Percentiles rank a stretch among this genome's conserved stretches.
Conservation (phyloP, 2,329 filamentous ascomycete genomes). For the Blastomyces silverae region DNA sequence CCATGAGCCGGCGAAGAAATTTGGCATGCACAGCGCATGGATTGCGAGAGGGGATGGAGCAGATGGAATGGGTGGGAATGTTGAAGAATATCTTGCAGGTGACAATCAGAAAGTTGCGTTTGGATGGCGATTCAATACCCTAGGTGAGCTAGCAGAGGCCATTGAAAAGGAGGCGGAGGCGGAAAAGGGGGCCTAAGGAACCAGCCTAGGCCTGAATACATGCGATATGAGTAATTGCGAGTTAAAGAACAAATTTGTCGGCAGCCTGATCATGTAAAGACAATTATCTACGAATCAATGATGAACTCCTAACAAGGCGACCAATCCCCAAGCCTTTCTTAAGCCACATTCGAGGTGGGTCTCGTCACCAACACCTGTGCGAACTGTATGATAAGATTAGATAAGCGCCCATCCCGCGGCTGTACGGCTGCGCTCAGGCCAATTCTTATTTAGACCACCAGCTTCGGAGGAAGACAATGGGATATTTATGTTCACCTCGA, state of each 20-base stretch:
- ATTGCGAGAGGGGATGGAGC: constrained; percentile 49
- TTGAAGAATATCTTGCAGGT: constrained; percentile 35
- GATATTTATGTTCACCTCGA: background rate
- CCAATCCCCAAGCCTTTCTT: background rate
- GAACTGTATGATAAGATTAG: background rate
- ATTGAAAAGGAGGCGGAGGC: constrained; percentile 24
- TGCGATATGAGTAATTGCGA: background rate
- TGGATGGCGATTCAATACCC: constrained; percentile 53
- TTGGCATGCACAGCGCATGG: constrained; percentile 58
- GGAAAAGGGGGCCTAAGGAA: background rate
- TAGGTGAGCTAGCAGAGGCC: constrained; percentile 56
- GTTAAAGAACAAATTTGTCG: background rate
- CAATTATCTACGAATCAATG: background rate
- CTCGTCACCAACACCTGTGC: background rate
- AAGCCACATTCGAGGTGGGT: background rate
- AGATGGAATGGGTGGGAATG: constrained; percentile 40
- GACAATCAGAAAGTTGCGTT: constrained; percentile 30
- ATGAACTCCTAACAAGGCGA: background rate
- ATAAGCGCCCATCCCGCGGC: background rate
- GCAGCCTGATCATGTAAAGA: background rate
- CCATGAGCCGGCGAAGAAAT: constrained; percentile 56
- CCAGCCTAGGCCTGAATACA: background rate
- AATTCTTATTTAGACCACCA: background rate
- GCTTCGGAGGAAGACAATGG: background rate
- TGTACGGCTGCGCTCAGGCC: background rate